Evolutionary conservation across 495 filamentous ascomycete genomes (phyloP).

Genomic region (Wilcoxina mikolae): DNA sequence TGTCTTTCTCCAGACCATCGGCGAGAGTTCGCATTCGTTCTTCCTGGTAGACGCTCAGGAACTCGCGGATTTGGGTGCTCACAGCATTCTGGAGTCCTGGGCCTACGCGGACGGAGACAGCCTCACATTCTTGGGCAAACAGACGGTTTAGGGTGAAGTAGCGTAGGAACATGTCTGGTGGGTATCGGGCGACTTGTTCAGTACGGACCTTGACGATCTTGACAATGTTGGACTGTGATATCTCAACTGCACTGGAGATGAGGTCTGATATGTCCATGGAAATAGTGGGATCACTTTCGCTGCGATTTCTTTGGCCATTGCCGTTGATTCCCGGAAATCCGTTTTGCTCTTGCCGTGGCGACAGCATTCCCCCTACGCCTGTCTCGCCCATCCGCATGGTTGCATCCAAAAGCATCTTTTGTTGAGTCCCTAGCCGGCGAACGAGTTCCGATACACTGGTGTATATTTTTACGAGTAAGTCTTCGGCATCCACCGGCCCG

Average conservation of each 20-base stretch:
- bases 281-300: slow-evolving; percentile 4
- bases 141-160: slow-evolving; percentile 89
- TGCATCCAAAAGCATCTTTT: slow-evolving; percentile 89
- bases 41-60: slow-evolving; percentile 61
- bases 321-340: slow-evolving; percentile 21
- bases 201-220: slow-evolving; percentile 85
- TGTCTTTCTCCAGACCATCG: slow-evolving; percentile 73
- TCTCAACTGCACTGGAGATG: slow-evolving; percentile 85
- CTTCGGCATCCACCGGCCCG: slow-evolving; percentile 70
- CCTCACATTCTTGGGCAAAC: slow-evolving; percentile 94
- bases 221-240: slow-evolving; percentile 79
- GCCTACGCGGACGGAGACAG: slow-evolving; percentile 78
- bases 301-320: not conserved
- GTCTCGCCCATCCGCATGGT: slow-evolving; percentile 44
- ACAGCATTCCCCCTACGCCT: slow-evolving; percentile 27
- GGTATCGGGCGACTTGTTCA: slow-evolving; percentile 34
- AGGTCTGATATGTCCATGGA: slow-evolving; percentile 76
- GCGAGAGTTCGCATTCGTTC: slow-evolving; percentile 64
- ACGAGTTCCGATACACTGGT: slow-evolving; percentile 74
- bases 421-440: slow-evolving; percentile 70
- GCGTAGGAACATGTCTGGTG: slow-evolving; percentile 48
- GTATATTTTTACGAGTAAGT: slow-evolving; percentile 70
- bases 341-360: slow-evolving; percentile 25
- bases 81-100: slow-evolving; percentile 73
- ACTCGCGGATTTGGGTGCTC: slow-evolving; percentile 82